phyloP scores from a whole-genome alignment of 148 eudicot species.

The Heliamphora exappendiculata region DNA sequence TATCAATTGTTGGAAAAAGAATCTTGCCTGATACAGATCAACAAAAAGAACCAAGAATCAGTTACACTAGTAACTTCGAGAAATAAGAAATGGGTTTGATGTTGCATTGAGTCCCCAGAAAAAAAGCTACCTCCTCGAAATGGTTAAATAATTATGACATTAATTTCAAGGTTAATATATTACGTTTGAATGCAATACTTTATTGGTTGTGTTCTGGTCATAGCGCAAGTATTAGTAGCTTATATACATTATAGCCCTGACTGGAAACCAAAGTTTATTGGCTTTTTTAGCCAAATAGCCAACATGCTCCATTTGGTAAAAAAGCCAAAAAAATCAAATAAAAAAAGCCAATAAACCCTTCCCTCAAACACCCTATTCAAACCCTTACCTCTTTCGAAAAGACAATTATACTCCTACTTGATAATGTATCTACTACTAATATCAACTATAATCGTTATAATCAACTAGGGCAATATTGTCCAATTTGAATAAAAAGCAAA shows the following conservation, averaged over 20 bases:
- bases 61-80: not conserved
- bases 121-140: not conserved
- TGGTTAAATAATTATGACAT: not conserved
- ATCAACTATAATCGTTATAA: too few species aligned
- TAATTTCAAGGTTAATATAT: not conserved
- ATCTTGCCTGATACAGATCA: slow-evolving; percentile 38
- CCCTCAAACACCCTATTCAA: too few species aligned
- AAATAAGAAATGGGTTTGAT: not conserved
- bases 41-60: not conserved
- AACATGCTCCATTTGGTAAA: too few species aligned
- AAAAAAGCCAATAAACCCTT: too few species aligned
- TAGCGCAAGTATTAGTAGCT: not conserved
- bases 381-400: too few species aligned
- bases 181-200: not conserved
- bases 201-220: not conserved
- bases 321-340: too few species aligned
- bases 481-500: too few species aligned
- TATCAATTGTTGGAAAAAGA: slow-evolving; percentile 58
- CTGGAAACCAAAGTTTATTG: too few species aligned
- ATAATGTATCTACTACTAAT: too few species aligned
- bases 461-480: too few species aligned
- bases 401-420: too few species aligned
- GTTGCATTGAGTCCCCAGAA: not conserved
- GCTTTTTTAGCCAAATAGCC: too few species aligned
- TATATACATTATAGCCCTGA: not conserved